phyloP scores from a whole-genome alignment of 257 asterid genomes.

The Scutellaria minor region DNA sequence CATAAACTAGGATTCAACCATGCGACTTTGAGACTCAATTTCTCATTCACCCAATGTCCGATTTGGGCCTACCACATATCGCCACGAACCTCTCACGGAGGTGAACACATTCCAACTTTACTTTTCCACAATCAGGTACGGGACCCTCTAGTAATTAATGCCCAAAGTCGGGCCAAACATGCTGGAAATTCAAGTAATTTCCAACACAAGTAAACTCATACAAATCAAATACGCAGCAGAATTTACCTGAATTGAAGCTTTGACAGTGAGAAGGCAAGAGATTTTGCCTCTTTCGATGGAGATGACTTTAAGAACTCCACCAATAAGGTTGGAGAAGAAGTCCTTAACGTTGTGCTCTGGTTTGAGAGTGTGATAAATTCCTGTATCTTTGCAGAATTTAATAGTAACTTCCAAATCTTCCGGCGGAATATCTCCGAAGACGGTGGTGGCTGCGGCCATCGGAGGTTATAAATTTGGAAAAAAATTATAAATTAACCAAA shows the following conservation, averaged over 20 bases:
- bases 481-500: no score
- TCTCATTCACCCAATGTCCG: no score
- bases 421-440: constrained; percentile 37
- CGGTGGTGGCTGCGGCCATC: constrained; percentile 16
- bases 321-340: constrained; percentile 62
- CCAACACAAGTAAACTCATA: not conserved
- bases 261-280: constrained; percentile 67
- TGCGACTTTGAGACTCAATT: no score
- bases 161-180: no score
- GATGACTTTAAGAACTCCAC: constrained; percentile 60
- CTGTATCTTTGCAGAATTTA: constrained; percentile 35
- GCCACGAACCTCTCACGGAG: no score
- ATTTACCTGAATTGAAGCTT: constrained; percentile 65
- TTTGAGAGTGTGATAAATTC: constrained; percentile 36
- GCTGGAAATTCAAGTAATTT: no score
- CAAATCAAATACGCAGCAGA: not conserved
- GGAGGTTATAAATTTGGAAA: not conserved
- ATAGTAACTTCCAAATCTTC: constrained; percentile 21
- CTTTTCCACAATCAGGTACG: no score
- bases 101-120: no score
- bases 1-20: no score
- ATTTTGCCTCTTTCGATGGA: constrained; percentile 62
- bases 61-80: no score
- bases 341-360: constrained; percentile 54
- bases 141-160: no score